Base-by-base conservation (phyloP, 129 eudicot species). In the Flaveria trinervia region DNA sequence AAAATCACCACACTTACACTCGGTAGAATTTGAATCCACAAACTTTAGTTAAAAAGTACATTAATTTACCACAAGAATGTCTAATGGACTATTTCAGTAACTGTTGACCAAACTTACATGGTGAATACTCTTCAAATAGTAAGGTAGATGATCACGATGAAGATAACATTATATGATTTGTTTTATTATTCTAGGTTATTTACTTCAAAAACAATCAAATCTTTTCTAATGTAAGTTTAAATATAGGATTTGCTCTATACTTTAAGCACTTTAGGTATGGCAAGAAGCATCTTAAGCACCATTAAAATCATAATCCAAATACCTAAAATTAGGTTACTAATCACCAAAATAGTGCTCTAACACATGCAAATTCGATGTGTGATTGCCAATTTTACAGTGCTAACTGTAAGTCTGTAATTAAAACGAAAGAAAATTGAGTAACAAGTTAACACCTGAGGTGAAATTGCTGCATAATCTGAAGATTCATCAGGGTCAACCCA, bases 381-480 rank as follows among this genome's bases (percentile, higher is more conserved):
- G 18, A 51, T 16, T 51, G 18, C 3, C 56, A 3, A 7, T 12
- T 12, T 51, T 51, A 4, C 6, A 15, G 4, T 51, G 20, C n/a
- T 52, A 52, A 52, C 9, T 52, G 59, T 52, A 52, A 52, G 41
- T 5, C 23, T 16, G 17, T 16, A 52, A n/a, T 52, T 52, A 18
- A 6, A 56, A 45, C 8, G 50, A 45, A 56, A 16, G 9, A 68
- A 13, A 51, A 65, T 4, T 10, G 44, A 22, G 16, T 28, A 57
- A 56, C 33, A 79, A 80, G 70, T 80, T 10, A 36, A 48, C 50
- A 85, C 90, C 90, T 73, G 71, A 30, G 78, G 65, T 9, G 92
- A 52, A 48, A 73, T 69, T 3, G 77, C 49, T 43, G 74, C 62
- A 56, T 62, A 11, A 70, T 75, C 57, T 12, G 80, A 70, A 28